phyloP scores from a whole-genome alignment of 148 eudicot genomes.

The Vaccinium macrocarpon region DNA sequence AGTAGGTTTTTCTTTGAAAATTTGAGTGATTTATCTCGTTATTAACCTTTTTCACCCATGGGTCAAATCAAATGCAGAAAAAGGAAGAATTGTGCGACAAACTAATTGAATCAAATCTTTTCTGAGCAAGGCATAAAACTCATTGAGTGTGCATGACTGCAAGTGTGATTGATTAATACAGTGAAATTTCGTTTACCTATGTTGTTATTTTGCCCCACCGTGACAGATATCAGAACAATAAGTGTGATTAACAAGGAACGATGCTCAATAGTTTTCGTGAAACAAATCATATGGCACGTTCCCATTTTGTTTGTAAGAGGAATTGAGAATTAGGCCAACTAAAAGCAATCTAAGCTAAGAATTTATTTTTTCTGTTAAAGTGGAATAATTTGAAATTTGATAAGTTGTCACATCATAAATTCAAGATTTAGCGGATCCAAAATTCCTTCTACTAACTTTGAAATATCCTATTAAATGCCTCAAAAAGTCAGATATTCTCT shows the following conservation, averaged over 20 bases:
- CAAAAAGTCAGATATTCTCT: no score
- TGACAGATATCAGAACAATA: no score
- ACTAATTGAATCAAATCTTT: not conserved
- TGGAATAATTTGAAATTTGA: not conserved
- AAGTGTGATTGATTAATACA: not conserved
- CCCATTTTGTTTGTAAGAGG: not conserved
- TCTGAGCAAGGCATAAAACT: not conserved
- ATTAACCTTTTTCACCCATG: not conserved
- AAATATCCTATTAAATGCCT: not conserved
- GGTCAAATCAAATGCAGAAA: not conserved
- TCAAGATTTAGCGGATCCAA: not conserved
- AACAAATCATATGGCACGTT: not conserved
- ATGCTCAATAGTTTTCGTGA: not conserved
- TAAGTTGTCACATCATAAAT: not conserved
- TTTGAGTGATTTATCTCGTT: not conserved
- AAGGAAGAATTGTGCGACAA: not conserved
- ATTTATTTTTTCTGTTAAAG: not conserved
- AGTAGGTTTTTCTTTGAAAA: no score
- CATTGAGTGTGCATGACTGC: not conserved
- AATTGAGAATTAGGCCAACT: not conserved
- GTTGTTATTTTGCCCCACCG: not conserved
- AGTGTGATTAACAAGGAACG: not conserved
- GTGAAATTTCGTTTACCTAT: not conserved
- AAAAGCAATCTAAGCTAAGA: not conserved
- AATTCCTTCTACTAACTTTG: not conserved